Conservation (phyloP, 305 asterid species). For the Solanum chacoense region DNA sequence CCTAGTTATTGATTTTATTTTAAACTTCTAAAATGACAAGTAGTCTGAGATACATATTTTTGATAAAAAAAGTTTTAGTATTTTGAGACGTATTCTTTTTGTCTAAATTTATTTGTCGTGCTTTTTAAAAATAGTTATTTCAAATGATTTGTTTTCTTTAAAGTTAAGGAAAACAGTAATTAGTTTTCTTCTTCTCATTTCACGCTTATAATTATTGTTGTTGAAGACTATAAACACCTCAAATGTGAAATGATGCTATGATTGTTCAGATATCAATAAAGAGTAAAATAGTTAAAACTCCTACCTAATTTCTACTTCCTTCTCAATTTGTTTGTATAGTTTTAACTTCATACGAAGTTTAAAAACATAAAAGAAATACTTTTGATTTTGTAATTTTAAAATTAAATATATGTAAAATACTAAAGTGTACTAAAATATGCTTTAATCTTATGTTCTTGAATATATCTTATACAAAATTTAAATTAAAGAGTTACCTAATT, state of each 20-base stretch:
- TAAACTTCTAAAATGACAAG: not conserved
- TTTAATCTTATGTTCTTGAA: not conserved
- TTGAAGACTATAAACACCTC: not conserved
- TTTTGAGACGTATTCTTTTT: too few species aligned
- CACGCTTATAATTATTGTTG: not conserved
- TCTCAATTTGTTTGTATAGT: not conserved
- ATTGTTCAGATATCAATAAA: too few species aligned
- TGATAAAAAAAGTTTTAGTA: too few species aligned
- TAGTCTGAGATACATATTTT: too few species aligned
- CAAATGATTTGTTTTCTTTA: too few species aligned
- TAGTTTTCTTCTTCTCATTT: not conserved
- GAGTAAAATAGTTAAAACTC: not conserved
- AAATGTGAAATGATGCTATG: not conserved
- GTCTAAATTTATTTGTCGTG: too few species aligned
- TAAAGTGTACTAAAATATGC: not conserved
- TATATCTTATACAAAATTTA: not conserved
- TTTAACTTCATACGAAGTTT: too few species aligned
- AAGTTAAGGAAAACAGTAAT: not conserved
- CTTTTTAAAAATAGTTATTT: too few species aligned
- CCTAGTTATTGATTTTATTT: not conserved
- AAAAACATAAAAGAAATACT: too few species aligned
- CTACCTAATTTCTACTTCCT: rapidly evolving
- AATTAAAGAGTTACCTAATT: too few species aligned
- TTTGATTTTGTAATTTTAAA: not conserved
- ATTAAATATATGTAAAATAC: not conserved